A percentile compares a stretch with the other conserved stretches of the same genome.
phyloP scores from a whole-genome alignment of 331 rosid genomes.

The Malus hybrid region DNA sequence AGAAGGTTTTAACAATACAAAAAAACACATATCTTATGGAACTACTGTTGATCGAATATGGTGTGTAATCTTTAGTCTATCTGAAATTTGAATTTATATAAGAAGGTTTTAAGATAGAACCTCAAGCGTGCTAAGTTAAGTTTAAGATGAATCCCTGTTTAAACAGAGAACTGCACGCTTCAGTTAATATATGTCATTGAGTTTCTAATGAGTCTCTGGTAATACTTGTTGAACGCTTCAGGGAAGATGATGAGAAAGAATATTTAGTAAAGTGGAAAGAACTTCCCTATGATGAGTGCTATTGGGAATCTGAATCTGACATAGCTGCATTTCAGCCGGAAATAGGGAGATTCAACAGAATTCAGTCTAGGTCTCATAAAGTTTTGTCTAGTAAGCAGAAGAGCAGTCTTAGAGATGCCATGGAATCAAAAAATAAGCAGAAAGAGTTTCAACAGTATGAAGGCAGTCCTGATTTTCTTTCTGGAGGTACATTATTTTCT shows the following conservation, averaged over 20 bases:
- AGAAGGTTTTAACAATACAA: not conserved
- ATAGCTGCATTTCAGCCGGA: conserved; percentile 92
- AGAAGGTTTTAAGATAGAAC: conserved; percentile 6
- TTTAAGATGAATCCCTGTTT: not conserved
- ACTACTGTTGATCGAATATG: not conserved
- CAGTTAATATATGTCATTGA: not conserved
- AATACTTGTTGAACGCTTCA: conserved; percentile 28
- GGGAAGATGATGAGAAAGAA: conserved; percentile 78
- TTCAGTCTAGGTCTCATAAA: conserved; percentile 61
- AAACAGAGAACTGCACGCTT: not conserved
- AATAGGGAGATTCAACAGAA: conserved; percentile 68
- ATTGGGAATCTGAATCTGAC: conserved; percentile 89
- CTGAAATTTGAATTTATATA: conserved; percentile 8
- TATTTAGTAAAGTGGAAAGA: conserved; percentile 96
- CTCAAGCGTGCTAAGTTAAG: not conserved
- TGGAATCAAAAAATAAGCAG: conserved; percentile 57
- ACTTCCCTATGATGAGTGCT: conserved; percentile 89
- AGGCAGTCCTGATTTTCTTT: conserved; percentile 74
- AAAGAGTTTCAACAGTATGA: conserved; percentile 94
- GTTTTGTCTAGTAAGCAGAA: conserved; percentile 55
- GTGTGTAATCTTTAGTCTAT: conserved; percentile 8
- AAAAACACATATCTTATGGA: too few relatives aligned
- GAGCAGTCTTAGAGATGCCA: conserved; percentile 39
- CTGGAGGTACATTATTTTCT: conserved; percentile 53
- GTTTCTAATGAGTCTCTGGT: not conserved